Base-by-base conservation (phyloP, 805 yeast genomes). In the Saccharomycopsis lassenensis region DNA sequence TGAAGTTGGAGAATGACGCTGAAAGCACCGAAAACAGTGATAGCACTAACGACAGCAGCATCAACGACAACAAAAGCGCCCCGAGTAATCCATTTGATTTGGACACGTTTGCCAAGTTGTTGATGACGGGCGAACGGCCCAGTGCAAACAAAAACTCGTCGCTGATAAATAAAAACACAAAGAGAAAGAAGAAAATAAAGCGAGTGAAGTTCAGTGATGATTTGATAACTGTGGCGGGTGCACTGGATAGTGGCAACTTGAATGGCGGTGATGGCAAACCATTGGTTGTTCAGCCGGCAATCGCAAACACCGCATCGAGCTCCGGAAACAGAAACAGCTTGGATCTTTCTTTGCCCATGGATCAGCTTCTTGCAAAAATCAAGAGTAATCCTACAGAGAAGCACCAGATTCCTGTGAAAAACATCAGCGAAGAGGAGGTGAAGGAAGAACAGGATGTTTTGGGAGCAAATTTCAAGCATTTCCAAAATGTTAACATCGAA, bases 71-170 rank as follows among this genome's bases (percentile, higher is more conserved):
- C 19, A 24, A 29, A n/a, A 38, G 12, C 23, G 11, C 30, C 25
- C 20, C 28, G 8, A 24, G 18, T n/a, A 33, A 33, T 17, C 33
- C 36, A 12, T 44, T 84, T 17, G 95, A 87, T 52, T 62, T 87
- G 46, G 95, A 87, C 54, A 73, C 85, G 21, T 87, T 87, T 55
- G 82, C 94, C 12, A 77, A 80, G 45, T 75, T 87, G 49, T 65
- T 85, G 48, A 59, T 87, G 47, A 84, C 95, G 0, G 95, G 95
- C 2, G 73, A 77, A 46, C 59, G 82, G 25, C 84, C 84, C 17
- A 37, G 52, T 44, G 52, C 53, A 49, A 45, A 56, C 53, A 46
- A 53, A 51, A 48, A 52, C 38, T 32, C 49, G 52, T 41, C 35
- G 16, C 39, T 43, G 10, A 41, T 41, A n/a, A 42, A 39, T 46